Conservation (phyloP, 306 rosid genomes). For the Prunus kanzakura region DNA sequence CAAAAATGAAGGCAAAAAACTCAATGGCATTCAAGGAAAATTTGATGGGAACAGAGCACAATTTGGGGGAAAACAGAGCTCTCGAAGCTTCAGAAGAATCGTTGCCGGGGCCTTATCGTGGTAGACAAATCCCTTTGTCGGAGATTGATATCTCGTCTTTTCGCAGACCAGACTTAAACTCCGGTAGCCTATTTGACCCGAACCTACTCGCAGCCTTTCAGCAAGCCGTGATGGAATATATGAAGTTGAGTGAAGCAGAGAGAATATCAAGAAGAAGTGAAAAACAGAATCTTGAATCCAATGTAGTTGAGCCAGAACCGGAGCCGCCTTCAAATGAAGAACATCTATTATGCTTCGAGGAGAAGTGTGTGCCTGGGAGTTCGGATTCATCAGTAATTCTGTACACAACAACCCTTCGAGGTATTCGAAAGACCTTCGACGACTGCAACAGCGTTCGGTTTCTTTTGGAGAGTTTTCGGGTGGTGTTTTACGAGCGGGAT, state of each 20-base stretch:
- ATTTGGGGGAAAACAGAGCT: slow-evolving; percentile 19
- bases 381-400: slow-evolving; percentile 48
- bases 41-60: slow-evolving; percentile 18
- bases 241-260: slow-evolving; percentile 41
- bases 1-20: slow-evolving; percentile 16
- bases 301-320: neutral
- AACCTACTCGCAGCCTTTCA: slow-evolving; percentile 63
- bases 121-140: slow-evolving; percentile 22
- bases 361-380: slow-evolving; percentile 77
- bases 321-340: slow-evolving; percentile 23
- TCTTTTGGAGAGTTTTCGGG: slow-evolving; percentile 67
- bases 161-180: slow-evolving; percentile 70
- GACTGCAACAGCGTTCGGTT: slow-evolving; percentile 73
- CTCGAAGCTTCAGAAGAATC: slow-evolving; percentile 21
- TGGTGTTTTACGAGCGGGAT: slow-evolving; percentile 65
- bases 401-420: slow-evolving; percentile 77
- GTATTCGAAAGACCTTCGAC: slow-evolving; percentile 79
- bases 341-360: slow-evolving; percentile 46
- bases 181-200: slow-evolving; percentile 81
- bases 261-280: slow-evolving; percentile 31
- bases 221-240: slow-evolving; percentile 51
- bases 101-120: too few relatives aligned
- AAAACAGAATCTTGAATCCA: neutral
- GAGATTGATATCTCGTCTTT: slow-evolving; percentile 51
- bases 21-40: slow-evolving; percentile 5